Evolutionary conservation across 2,329 filamentous ascomycete genomes (phyloP), one percentile per base, ranked within the genome.

Genomic region (Arthrobotrys pseudoclavata): DNA sequence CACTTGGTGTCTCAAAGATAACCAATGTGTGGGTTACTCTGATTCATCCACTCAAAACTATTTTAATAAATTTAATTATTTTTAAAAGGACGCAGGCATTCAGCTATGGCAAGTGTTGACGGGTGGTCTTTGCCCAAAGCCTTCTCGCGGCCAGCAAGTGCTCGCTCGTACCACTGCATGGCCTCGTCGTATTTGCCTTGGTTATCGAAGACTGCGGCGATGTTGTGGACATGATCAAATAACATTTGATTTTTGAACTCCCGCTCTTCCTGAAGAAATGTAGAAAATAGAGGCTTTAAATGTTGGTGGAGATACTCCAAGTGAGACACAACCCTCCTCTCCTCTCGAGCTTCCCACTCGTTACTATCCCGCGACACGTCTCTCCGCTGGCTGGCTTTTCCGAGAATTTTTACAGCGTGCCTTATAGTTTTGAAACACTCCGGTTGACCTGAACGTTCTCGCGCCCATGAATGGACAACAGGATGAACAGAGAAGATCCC

Each of bases 121-220:
- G 47, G 20, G 64, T 45, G n/a, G n/a, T 45, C 42, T 45, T 9
- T 20, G 42, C n/a, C 42, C n/a, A 45, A 45, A n/a, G n/a, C 42
- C 18, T 45, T 45, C 6, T 45, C 6, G 1, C 7, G 2, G 18
- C 42, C n/a, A 45, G 42, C 15, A 45, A 45, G 42, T 45, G 42
- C 15, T 45, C 42, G 42, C 42, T 45, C 42, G n/a, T 20, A 45
- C 42, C 42, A 45, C 6, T 45, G 47, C 47, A 50, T 24, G 20
- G 47, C 47, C 20, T 50, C 47, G 47, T 50, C 47, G 20, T 45
- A 20, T 20, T 45, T 45, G n/a, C 42, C 42, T 34, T 77, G 63
- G 18, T 24, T 48, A 7, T 18, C 1, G 7, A 69, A 75, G 24
- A 79, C 42, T 10, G 26, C 52, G 60, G 24, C 76, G 22, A 64